phyloP scores from a whole-genome alignment of 2,329 filamentous ascomycete genomes.

The Diaporthe humulicola region DNA sequence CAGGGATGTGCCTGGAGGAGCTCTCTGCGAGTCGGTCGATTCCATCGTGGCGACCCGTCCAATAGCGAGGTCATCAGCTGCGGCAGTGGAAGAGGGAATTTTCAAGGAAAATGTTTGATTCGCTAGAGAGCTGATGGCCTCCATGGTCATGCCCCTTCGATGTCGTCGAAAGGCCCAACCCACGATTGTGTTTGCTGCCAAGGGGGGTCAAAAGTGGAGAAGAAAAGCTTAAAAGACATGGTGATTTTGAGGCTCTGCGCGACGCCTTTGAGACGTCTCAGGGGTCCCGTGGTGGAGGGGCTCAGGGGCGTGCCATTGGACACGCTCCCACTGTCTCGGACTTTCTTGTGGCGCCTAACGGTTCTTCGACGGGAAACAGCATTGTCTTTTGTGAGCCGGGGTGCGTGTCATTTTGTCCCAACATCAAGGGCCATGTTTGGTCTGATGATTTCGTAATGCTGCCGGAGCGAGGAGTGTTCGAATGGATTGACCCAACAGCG shows the following conservation, averaged over 20 bases:
- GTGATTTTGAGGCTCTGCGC: constrained; percentile 39
- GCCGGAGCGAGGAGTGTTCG: background rate
- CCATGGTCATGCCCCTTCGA: background rate
- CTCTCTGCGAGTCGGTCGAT: background rate
- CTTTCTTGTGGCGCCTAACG: background rate
- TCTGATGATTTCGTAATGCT: constrained; percentile 1
- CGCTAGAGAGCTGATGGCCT: background rate
- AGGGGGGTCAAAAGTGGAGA: background rate
- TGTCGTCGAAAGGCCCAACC: background rate
- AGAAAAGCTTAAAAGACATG: background rate
- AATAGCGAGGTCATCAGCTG: background rate
- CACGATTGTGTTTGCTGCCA: background rate
- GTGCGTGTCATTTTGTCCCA: constrained; percentile 11
- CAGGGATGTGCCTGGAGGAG: background rate
- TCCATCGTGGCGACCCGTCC: background rate
- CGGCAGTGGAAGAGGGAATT: background rate
- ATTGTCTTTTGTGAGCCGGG: background rate
- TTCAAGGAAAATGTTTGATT: background rate
- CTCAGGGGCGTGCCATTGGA: constrained; percentile 31
- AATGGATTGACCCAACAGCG: background rate
- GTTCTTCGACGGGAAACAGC: background rate
- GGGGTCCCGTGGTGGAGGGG: constrained; percentile 31
- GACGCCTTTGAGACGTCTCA: constrained; percentile 40
- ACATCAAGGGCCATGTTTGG: constrained; percentile 8
- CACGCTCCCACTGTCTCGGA: background rate